Base-by-base conservation (phyloP, 2,329 filamentous ascomycete species). In the Didymella pomorum region DNA sequence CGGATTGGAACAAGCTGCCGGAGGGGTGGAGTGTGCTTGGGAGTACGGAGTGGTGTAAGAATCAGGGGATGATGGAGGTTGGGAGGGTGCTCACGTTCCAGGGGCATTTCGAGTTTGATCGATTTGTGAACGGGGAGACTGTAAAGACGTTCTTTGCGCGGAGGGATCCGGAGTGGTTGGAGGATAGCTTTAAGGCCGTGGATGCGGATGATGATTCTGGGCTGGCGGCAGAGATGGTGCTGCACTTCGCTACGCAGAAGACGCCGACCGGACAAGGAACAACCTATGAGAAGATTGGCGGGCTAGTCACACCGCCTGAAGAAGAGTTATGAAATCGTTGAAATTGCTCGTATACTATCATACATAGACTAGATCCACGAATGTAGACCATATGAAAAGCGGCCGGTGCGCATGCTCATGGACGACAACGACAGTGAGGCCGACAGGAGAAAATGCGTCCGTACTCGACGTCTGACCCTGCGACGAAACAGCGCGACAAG, bases 91-190 rank as follows among this genome's bases (percentile, higher is more conserved):
- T 82, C 18, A 81, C 78, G 0, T 76, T 75, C 25, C 78, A 81
- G 45, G 79, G 79, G 0, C 79, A 81, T 59, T 79, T 79, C 21
- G 79, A 81, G 54, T 82, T 81, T 63, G 76, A 81, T 58, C 55
- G 67, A 0, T 79, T 79, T 52, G 67, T 80, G 10, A 80, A 78
- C 49, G 63, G 69, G 0, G 76, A 80, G 66, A 76, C 70, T 1
- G 54, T 79, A 21, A 74, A 74, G 50, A 67, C 73, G 1, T 78
- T 78, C 55, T 75, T 76, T 28, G 61, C 54, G 10, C 62, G 46
- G 3, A 74, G 72, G 70, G 58, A 58, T 6, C 37, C 61, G 4
- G 58, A 66, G 23, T 62, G 61, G 52, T 33, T 74, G 26, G 43
- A 61, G 29, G 42, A 69, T 21, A 62, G 61, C 2, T 46, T 76